Percentiles rank a stretch among this genome's conserved stretches.
Evolutionary conservation across 345 rosid species (phyloP).

Genomic region (Citrus glauca): DNA sequence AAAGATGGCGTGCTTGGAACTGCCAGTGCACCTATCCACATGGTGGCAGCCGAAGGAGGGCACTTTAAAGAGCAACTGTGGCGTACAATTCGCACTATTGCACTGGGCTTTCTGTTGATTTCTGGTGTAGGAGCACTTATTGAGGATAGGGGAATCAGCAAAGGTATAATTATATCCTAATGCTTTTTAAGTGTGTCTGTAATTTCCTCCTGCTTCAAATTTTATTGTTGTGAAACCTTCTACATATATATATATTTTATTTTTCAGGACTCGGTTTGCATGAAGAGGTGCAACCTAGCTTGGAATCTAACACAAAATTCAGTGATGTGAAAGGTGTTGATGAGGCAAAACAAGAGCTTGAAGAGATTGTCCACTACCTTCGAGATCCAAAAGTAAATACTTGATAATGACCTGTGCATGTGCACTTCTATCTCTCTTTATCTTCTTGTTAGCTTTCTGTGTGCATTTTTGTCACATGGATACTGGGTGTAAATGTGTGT

Average conservation of each 20-base stretch:
- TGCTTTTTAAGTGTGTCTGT: not conserved
- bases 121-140: conserved; percentile 92
- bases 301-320: conserved; percentile 90
- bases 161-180: conserved; percentile 48
- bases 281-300: conserved; percentile 93
- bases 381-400: conserved; percentile 85
- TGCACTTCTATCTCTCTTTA: not conserved
- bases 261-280: conserved; percentile 79
- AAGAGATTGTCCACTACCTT: conserved; percentile 95
- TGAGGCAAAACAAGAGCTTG: conserved; percentile 95
- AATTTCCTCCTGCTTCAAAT: conserved; percentile 3
- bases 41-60: conserved; percentile 75
- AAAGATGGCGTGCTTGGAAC: conserved; percentile 81
- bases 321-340: conserved; percentile 94
- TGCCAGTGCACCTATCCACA: conserved; percentile 80
- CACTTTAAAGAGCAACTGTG: conserved; percentile 88
- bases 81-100: conserved; percentile 79
- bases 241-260: not conserved
- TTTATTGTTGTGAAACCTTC: not conserved
- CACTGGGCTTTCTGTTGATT: conserved; percentile 70
- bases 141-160: conserved; percentile 86
- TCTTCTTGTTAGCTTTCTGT: not conserved
- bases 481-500: not conserved
- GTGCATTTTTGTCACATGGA: not conserved
- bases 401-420: not conserved